Conservation (phyloP, 2,329 filamentous ascomycete genomes). For the Cytospora mali region DNA sequence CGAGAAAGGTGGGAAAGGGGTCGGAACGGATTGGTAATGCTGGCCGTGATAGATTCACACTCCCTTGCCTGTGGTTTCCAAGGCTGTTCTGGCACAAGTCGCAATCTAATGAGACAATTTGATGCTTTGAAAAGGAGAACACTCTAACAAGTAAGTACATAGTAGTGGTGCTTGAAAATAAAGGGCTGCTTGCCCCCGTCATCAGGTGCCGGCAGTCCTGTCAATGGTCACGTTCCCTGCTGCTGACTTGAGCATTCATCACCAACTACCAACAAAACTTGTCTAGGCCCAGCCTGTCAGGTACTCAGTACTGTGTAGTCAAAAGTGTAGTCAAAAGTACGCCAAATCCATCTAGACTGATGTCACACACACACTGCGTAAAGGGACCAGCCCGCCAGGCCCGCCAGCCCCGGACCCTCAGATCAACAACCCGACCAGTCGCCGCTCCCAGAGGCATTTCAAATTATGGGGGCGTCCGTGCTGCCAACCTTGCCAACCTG, state of each 20-base stretch:
- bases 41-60: not conserved
- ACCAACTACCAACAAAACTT: not conserved
- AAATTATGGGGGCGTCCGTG: not conserved
- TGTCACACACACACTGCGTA: not conserved
- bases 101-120: too few relatives aligned
- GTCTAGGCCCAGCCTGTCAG: conserved; percentile 5
- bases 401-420: too few relatives aligned
- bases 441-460: too few relatives aligned
- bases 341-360: not conserved
- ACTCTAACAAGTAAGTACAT: not conserved
- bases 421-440: not conserved
- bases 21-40: not conserved
- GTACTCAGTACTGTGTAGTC: too few relatives aligned
- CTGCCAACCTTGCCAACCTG: too few relatives aligned
- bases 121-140: too few relatives aligned
- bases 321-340: not conserved
- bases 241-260: not conserved
- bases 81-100: too few relatives aligned
- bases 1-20: not conserved
- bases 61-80: too few relatives aligned
- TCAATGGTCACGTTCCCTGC: not conserved
- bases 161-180: too few relatives aligned
- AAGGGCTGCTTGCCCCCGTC: not conserved
- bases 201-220: not conserved
- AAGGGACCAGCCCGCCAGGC: too few relatives aligned